A percentile compares a stretch with the other conserved stretches of the same genome.
phyloP scores from a whole-genome alignment of 148 eudicot genomes.

The Rhododendron mucronatum region DNA sequence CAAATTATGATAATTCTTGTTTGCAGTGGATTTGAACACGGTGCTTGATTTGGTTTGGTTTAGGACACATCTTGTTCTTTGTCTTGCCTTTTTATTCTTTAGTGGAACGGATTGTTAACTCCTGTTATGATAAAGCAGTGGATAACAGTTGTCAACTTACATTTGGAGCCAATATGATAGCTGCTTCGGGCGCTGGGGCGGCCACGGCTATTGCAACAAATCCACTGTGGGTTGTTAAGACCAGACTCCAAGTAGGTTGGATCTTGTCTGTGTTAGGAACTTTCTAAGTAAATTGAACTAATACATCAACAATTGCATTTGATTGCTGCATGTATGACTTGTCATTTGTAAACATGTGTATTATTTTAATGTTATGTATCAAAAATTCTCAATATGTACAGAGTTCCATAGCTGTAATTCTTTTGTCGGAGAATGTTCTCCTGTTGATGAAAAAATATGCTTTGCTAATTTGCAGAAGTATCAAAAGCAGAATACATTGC shows the following conservation, averaged over 20 bases:
- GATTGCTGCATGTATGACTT: neutral
- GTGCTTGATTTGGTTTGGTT: neutral
- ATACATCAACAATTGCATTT: neutral
- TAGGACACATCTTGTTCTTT: constrained; percentile 5
- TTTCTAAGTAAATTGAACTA: neutral
- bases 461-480: neutral
- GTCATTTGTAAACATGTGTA: neutral
- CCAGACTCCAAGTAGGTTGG: constrained; percentile 89
- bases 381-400: neutral
- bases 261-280: neutral
- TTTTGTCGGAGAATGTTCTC: neutral
- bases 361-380: neutral
- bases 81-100: neutral
- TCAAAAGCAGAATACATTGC: neutral
- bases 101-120: neutral
- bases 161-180: constrained; percentile 78
- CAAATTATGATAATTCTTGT: neutral
- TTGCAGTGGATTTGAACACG: neutral
- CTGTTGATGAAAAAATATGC: neutral
- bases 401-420: neutral
- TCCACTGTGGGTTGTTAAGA: constrained; percentile 99
- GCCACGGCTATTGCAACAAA: constrained; percentile 73
- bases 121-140: constrained; percentile 28
- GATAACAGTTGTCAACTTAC: constrained; percentile 54
- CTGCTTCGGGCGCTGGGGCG: constrained; percentile 96